A percentile compares a stretch with the other conserved stretches of the same genome.
Conservation (phyloP, 179 eudicot species). For the Corrigiola litoralis region DNA sequence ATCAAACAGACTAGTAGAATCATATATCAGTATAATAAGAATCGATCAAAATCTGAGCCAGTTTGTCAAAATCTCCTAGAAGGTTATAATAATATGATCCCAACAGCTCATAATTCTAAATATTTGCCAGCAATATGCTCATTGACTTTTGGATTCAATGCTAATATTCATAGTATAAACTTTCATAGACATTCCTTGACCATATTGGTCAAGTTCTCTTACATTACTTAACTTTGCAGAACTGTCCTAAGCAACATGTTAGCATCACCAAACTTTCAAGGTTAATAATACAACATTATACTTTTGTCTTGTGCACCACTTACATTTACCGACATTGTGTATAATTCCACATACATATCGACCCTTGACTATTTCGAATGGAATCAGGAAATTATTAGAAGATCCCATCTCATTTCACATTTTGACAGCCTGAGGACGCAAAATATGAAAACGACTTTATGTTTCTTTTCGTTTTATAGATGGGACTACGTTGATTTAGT, state of each 20-base stretch:
- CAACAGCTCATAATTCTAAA: background rate
- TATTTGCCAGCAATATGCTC: background rate
- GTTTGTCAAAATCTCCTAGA: background rate
- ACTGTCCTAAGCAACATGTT: background rate
- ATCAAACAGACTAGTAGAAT: too few relatives aligned
- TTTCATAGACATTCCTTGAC: background rate
- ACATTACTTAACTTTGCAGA: too few relatives aligned
- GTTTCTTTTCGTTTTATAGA: too few relatives aligned
- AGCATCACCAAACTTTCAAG: background rate
- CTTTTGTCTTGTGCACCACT: background rate
- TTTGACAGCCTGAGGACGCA: slow-evolving; percentile 14
- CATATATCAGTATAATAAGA: too few relatives aligned
- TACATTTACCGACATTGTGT: background rate
- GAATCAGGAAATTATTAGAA: background rate
- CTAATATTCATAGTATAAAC: too few relatives aligned
- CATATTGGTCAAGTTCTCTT: too few relatives aligned
- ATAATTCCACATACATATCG: background rate
- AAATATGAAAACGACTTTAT: background rate
- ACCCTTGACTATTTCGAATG: slow-evolving; percentile 3
- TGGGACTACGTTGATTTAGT: background rate
- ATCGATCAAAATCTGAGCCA: too few relatives aligned
- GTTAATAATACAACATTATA: background rate
- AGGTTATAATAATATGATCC: background rate
- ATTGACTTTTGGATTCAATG: slow-evolving; percentile 13
- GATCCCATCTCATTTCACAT: slow-evolving; percentile 10